Conservation (phyloP, 2,329 filamentous ascomycete species). For the Herpotrichia juniperi region DNA sequence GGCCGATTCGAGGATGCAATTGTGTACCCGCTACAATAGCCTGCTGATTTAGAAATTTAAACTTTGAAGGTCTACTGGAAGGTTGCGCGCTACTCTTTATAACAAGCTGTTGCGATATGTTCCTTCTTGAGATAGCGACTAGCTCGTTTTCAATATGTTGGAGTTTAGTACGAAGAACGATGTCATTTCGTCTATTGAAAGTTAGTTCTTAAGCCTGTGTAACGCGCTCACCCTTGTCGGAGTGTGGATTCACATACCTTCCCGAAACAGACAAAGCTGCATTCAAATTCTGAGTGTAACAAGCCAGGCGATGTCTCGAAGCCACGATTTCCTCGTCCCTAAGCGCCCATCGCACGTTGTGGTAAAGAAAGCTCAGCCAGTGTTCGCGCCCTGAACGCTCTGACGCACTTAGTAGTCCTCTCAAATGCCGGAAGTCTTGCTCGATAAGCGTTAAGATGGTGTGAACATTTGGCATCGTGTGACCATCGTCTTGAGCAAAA, state of each 20-base stretch:
- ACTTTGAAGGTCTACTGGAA: background rate
- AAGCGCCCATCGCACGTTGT: conserved; percentile 10
- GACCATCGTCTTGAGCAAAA: conserved; percentile 7
- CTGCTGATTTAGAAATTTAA: background rate
- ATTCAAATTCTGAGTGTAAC: conserved; percentile 10
- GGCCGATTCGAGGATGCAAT: background rate
- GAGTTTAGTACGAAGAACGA: conserved; percentile 1
- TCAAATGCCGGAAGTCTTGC: conserved; percentile 8
- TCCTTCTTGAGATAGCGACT: background rate
- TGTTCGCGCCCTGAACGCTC: background rate
- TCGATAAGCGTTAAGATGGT: conserved; percentile 9
- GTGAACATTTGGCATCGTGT: conserved; percentile 7
- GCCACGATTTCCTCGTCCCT: conserved; percentile 2
- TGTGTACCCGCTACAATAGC: background rate
- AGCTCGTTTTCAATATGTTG: conserved; percentile 1
- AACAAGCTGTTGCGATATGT: too few relatives aligned
- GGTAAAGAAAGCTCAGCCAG: conserved; percentile 3
- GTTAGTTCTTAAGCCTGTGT: background rate
- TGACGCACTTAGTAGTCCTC: background rate
- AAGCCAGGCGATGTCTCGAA: conserved; percentile 2
- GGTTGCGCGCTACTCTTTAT: too few relatives aligned
- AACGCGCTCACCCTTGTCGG: background rate
- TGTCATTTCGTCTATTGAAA: conserved; percentile 2
- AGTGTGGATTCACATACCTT: conserved; percentile 1
- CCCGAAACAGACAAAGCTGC: conserved; percentile 8